Evolutionary conservation across 2,329 filamentous ascomycete genomes (phyloP).

Genomic region (Penicillium oxalicum): DNA sequence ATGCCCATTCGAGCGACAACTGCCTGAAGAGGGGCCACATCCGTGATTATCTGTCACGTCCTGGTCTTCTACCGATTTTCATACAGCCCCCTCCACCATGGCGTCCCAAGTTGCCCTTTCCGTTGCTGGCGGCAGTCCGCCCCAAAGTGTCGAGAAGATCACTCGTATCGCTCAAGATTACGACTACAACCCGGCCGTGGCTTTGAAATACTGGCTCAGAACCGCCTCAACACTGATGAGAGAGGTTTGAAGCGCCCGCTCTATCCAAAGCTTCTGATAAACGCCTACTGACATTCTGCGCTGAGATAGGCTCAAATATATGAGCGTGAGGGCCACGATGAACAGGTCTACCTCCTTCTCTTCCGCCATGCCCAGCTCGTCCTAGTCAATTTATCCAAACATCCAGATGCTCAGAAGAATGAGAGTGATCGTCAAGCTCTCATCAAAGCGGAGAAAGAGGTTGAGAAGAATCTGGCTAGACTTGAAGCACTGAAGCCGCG

Average conservation of each 20-base stretch:
- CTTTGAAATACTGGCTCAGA: conserved; percentile 73
- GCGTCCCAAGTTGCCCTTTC: conserved; percentile 18
- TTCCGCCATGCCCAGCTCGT: conserved; percentile 85
- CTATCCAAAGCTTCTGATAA: too few species aligned
- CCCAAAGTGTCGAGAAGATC: conserved; percentile 71
- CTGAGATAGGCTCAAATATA: conserved; percentile 68
- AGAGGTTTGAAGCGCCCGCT: conserved; percentile 55
- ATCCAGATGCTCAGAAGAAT: conserved; percentile 64
- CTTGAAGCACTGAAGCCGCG: conserved; percentile 75
- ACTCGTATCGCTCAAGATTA: conserved; percentile 70
- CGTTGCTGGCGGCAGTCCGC: conserved; percentile 41
- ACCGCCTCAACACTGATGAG: conserved; percentile 73
- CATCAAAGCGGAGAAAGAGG: conserved; percentile 53
- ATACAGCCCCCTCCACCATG: conserved; percentile 15
- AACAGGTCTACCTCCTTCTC: conserved; percentile 85
- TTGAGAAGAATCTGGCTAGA: conserved; percentile 59
- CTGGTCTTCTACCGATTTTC: background rate
- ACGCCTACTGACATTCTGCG: background rate
- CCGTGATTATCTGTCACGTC: conserved; percentile 5
- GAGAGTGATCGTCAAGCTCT: conserved; percentile 53
- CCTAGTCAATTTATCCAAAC: conserved; percentile 64
- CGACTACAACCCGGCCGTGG: conserved; percentile 70
- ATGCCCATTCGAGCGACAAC: conserved; percentile 14
- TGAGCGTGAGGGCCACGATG: conserved; percentile 74
- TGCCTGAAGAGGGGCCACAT: conserved; percentile 12